Conservation (phyloP, 768 basidiomycete species). For the Lentinula sp. region DNA sequence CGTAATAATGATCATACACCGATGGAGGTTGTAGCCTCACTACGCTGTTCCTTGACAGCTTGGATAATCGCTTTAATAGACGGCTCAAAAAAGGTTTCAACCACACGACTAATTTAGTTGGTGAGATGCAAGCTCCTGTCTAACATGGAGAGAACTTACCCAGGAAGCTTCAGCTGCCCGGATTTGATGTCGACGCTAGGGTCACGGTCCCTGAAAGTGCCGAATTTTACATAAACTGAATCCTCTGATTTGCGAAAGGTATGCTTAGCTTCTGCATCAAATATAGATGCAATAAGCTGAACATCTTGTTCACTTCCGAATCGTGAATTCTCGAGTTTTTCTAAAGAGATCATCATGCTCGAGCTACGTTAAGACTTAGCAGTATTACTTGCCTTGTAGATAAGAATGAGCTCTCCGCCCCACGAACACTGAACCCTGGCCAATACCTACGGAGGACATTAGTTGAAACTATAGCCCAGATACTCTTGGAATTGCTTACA, state of each 20-base stretch:
- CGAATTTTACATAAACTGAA: constrained; percentile 35
- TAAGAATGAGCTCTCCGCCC: background rate
- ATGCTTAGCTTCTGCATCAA: constrained; percentile 34
- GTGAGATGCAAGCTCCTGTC: background rate
- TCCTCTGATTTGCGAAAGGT: constrained; percentile 33
- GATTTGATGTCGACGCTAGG: constrained; percentile 27
- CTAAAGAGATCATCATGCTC: constrained; percentile 1
- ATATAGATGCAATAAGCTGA: constrained; percentile 15
- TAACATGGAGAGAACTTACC: constrained; percentile 16
- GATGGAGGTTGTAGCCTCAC: constrained; percentile 23
- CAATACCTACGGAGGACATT: background rate
- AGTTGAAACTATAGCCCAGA: background rate
- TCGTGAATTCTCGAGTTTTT: background rate
- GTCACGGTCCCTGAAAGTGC: constrained; percentile 32
- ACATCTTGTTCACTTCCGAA: constrained; percentile 23
- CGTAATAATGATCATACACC: constrained; percentile 10
- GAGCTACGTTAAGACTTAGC: background rate
- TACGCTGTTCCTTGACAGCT: constrained; percentile 26
- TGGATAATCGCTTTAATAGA: constrained; percentile 30
- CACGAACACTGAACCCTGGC: background rate
- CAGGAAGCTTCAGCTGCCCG: constrained; percentile 31
- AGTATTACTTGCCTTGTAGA: background rate
- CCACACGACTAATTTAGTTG: constrained; percentile 10
- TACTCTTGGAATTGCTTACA: constrained; percentile 16
- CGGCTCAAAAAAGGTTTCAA: constrained; percentile 37